Percentiles rank a stretch among this genome's conserved stretches.
Evolutionary conservation across 345 rosid genomes (phyloP).

Genomic region (Acer saccharum): DNA sequence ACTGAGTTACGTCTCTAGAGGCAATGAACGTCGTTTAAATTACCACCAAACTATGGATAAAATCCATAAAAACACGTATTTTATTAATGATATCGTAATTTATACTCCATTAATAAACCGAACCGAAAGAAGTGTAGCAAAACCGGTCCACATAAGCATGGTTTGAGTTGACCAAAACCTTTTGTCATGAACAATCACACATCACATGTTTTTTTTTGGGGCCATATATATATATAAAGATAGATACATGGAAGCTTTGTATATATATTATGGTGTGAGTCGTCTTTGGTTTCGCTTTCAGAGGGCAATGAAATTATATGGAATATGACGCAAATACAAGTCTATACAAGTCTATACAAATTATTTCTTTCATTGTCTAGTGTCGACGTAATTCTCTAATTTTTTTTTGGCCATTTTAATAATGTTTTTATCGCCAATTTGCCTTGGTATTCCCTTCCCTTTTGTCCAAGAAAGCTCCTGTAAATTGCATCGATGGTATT

Average conservation of each 20-base stretch:
- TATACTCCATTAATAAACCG: too few species aligned
- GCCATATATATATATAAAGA: neutral
- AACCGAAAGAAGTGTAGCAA: neutral
- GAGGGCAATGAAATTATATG: constrained; percentile 16
- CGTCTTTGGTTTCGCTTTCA: constrained; percentile 29
- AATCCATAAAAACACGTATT: too few species aligned
- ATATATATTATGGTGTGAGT: neutral
- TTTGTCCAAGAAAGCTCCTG: neutral
- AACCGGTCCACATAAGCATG: neutral
- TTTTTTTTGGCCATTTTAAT: neutral
- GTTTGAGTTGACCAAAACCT: neutral
- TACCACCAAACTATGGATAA: too few species aligned
- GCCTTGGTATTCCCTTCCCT: neutral
- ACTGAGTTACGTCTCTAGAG: too few species aligned
- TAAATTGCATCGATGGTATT: neutral
- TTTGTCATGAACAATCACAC: neutral
- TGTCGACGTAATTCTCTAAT: neutral
- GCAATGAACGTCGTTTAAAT: too few species aligned
- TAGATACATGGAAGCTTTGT: neutral
- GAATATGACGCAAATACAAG: constrained; percentile 1
- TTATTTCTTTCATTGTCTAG: neutral
- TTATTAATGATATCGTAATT: too few species aligned
- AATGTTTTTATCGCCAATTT: neutral
- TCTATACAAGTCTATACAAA: neutral
- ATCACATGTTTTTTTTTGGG: neutral